phyloP scores from a whole-genome alignment of 2,329 filamentous ascomycete genomes.

The Pseudogymnoascus sp. region DNA sequence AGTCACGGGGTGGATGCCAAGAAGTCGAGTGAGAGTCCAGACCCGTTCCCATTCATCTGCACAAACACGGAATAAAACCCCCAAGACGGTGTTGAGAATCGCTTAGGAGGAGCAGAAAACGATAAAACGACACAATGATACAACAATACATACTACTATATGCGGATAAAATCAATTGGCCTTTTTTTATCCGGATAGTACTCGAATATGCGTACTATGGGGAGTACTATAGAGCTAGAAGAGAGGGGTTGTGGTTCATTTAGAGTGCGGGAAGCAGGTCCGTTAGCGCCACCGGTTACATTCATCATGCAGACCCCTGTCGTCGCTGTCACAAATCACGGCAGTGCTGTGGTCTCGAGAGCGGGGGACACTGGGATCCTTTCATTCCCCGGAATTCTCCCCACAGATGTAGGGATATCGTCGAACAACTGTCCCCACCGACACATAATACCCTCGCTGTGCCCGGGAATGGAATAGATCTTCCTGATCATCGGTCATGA shows the following conservation, averaged over 20 bases:
- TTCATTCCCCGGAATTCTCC: background rate
- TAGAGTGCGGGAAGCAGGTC: constrained; percentile 7
- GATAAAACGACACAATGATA: background rate
- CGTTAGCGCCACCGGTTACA: constrained; percentile 6
- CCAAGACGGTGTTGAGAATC: background rate
- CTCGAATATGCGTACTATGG: background rate
- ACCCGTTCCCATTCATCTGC: background rate
- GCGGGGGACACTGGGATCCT: background rate
- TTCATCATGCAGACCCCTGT: background rate
- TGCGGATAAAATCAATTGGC: background rate
- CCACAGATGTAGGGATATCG: background rate
- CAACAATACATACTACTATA: background rate
- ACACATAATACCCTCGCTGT: background rate
- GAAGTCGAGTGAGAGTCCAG: background rate
- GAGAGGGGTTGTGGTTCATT: constrained; percentile 5
- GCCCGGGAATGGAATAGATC: background rate
- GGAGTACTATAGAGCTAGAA: background rate
- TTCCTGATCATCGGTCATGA: background rate
- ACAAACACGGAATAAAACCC: background rate
- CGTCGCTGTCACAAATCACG: background rate
- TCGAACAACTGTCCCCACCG: background rate
- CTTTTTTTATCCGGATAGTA: background rate
- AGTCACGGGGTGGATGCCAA: background rate
- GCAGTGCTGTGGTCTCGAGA: background rate
- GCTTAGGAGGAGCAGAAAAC: background rate